A percentile compares a stretch with the other conserved stretches of the same genome.
Evolutionary conservation across 140 eudicot genomes (phyloP).

Genomic region (Senecio squalidus): DNA sequence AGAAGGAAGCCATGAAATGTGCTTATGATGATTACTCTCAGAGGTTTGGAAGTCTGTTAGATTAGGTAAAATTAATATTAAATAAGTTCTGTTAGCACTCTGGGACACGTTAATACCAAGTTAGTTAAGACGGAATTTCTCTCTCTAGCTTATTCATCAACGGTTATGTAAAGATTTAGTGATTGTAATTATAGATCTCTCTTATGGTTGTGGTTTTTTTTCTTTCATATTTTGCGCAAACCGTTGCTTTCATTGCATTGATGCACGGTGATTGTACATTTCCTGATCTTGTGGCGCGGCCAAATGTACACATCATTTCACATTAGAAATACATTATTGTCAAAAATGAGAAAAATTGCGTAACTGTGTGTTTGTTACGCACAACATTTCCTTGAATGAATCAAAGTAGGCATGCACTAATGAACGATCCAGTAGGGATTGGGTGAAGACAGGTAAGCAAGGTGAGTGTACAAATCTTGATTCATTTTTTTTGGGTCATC

Average conservation of each 20-base stretch:
- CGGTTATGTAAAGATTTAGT: slow-evolving; percentile 18
- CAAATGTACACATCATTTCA: too few relatives aligned
- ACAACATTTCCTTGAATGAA: too few relatives aligned
- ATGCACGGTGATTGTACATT: neutral
- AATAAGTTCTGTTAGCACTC: slow-evolving; percentile 14
- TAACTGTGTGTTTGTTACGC: too few relatives aligned
- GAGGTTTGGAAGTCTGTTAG: slow-evolving; percentile 1
- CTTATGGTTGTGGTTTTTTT: slow-evolving; percentile 1
- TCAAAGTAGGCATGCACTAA: too few relatives aligned
- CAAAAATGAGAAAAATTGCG: too few relatives aligned
- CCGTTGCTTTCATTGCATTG: neutral
- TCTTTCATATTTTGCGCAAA: too few relatives aligned
- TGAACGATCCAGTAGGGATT: too few relatives aligned
- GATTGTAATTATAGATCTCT: slow-evolving; percentile 13
- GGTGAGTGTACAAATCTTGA: too few relatives aligned
- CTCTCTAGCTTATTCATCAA: slow-evolving; percentile 22
- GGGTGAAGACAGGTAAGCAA: too few relatives aligned
- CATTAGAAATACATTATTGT: too few relatives aligned
- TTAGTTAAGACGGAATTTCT: neutral
- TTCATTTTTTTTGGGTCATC: too few relatives aligned
- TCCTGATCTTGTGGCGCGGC: neutral
- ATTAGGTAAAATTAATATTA: slow-evolving; percentile 17
- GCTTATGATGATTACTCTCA: slow-evolving; percentile 3
- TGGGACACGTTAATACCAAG: neutral
- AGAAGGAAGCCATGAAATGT: slow-evolving; percentile 7